These are phyloP conservation scores for Aspergillus luchuensis DNA, from an alignment of 2,329 filamentous ascomycete genomes.

Conservation along the genomic window DNA sequence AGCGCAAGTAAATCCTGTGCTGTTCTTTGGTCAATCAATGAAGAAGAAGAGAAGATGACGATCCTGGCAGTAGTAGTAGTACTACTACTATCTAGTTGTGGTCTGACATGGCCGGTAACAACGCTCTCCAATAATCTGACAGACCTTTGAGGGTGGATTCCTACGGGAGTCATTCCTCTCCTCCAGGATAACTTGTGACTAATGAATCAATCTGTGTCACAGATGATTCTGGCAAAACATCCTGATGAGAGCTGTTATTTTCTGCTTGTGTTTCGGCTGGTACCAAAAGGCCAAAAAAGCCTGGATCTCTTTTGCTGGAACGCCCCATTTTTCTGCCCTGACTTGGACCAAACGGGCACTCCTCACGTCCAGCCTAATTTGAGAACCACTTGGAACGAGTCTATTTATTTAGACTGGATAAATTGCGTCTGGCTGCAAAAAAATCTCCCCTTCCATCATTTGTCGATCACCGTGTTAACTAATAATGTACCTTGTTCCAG, in stretches of 20 bases:
- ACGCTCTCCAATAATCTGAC: background rate
- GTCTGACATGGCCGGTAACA: background rate
- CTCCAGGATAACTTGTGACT: background rate
- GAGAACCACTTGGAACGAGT: slow-evolving; percentile 12
- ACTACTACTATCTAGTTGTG: background rate
- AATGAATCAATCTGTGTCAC: background rate
- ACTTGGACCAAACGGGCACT: slow-evolving; percentile 11
- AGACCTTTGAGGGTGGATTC: background rate
- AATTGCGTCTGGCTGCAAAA: slow-evolving; percentile 6
- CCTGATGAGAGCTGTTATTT: background rate
- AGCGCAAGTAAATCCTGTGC: background rate
- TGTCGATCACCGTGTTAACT: slow-evolving; percentile 18
- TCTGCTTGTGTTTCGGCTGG: no score
- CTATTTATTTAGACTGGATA: slow-evolving; percentile 12
- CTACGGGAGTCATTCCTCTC: background rate
- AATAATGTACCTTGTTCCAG: slow-evolving; percentile 18
- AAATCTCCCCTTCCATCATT: slow-evolving; percentile 16
- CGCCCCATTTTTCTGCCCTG: slow-evolving; percentile 9
- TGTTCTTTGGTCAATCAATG: background rate
- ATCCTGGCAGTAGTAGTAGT: background rate
- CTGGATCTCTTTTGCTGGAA: slow-evolving; percentile 1
- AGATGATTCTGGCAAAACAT: background rate
- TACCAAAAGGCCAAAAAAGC: background rate
- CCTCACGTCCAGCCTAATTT: slow-evolving; percentile 17
- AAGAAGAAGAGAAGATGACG: background rate